Evolutionary conservation across 805 yeast species (phyloP), one percentile per base, ranked within the genome.

Genomic region (Saccharomycopsis olivae): DNA sequence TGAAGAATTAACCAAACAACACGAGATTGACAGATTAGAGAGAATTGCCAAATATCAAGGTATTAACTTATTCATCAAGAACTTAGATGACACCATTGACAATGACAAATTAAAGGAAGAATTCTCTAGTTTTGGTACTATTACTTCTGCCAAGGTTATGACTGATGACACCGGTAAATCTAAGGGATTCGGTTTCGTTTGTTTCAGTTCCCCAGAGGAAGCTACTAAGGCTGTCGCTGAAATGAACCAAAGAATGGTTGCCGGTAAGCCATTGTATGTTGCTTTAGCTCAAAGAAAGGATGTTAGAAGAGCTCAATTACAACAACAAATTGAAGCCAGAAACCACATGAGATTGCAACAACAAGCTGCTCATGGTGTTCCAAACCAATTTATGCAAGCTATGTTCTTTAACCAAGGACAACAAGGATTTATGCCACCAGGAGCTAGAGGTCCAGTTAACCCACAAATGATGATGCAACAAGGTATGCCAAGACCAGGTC

Each of bases 281-380:
- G 96, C 96, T 47, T 78, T 92, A 59, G 98, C 98, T 54, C 98
- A 92, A 76, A 84, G 95, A 66, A 89, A 86, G 71, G 98, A 89
- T 55, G 95, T 86, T 44, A 87, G 98, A 76, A 82, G 95, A 63
- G 75, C 85, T 55, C 97, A 92, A 72, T 73, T 92, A 63, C 89
- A 86, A 64, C 97, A 92, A 71, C 97, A 92, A 69, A 83, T 87
- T 61, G 94, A 84, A 66, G 96, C 96, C 52, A 85, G 96, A 73
- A 86, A 85, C 77, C 96, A 89, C 69, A 76, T 88, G 81, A 85
- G 96, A 75, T 74, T 87, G 75, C 97, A 89, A 73, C 95, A 87
- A 66, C 94, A 88, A 62, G 94, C 94, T 51, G 75, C 81, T 51
- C 81, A 80, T 49, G 88, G 85, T 51, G 68, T 84, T 57, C 85